A percentile compares a stretch with the other conserved stretches of the same genome.
phyloP scores from a whole-genome alignment of 2,329 filamentous ascomycete species.

The Colletotrichum kahawae region DNA sequence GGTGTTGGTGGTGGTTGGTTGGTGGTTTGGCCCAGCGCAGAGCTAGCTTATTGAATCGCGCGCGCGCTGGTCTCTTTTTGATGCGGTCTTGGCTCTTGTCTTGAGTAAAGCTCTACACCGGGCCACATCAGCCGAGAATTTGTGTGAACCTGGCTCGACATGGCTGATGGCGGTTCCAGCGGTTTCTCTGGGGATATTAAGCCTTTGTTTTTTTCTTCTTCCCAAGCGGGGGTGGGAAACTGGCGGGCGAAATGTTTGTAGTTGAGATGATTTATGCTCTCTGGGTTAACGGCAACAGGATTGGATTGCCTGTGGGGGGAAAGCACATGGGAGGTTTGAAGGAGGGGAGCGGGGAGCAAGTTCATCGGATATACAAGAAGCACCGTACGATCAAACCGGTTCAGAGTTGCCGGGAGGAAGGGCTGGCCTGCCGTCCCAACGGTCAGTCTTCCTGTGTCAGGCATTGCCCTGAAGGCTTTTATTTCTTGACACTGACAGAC shows the following conservation, averaged over 20 bases:
- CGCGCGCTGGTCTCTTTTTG: background rate
- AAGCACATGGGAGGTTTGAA: background rate
- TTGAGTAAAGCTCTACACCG: background rate
- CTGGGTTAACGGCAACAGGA: background rate
- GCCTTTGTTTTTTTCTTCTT: background rate
- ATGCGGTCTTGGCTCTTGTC: background rate
- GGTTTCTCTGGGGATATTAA: background rate
- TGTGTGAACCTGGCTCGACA: background rate
- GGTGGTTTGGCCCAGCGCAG: background rate
- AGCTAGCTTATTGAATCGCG: background rate
- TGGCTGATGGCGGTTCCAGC: background rate
- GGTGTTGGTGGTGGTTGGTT: background rate
- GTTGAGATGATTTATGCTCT: conserved; percentile 9
- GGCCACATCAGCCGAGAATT: background rate
- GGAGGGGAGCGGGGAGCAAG: background rate
- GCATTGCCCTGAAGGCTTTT: background rate
- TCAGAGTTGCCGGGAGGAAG: background rate
- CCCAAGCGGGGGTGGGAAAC: background rate
- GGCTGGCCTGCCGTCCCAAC: background rate
- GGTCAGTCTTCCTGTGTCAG: background rate
- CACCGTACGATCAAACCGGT: background rate
- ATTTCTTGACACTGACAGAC: background rate
- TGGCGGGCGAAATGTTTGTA: background rate
- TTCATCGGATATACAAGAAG: conserved; percentile 5
- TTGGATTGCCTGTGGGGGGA: background rate